These are phyloP conservation scores for Tetrahymena borealis DNA, from an alignment of 73 alveolate genomes.

Conservation along the genomic window DNA sequence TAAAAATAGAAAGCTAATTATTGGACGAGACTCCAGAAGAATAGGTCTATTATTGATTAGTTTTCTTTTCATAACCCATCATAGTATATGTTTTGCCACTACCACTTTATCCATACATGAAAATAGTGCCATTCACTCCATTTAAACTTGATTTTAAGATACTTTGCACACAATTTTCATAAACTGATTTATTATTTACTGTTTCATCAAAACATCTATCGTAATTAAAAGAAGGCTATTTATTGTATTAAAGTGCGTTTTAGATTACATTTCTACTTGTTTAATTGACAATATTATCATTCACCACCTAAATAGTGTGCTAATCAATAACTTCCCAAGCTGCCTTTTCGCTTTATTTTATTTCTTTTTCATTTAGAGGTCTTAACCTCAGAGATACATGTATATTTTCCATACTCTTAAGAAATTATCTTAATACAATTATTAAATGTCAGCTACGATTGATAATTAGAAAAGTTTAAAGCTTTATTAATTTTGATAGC, in stretches of 20 bases:
- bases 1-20: neutral
- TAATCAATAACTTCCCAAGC: conserved; percentile 22
- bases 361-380: conserved; percentile 20
- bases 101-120: conserved; percentile 50
- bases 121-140: conserved; percentile 46
- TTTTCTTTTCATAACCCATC: conserved; percentile 24
- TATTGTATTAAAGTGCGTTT: neutral
- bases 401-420: conserved; percentile 39
- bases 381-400: conserved; percentile 48
- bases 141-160: conserved; percentile 26
- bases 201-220: conserved; percentile 23
- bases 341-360: conserved; percentile 7
- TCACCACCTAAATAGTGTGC: conserved; percentile 1
- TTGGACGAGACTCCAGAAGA: neutral
- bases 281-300: neutral
- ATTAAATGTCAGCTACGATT: too few relatives aligned
- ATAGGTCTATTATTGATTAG: neutral
- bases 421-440: too few relatives aligned
- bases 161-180: conserved; percentile 3
- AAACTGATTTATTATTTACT: conserved; percentile 8
- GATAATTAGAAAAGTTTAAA: too few relatives aligned
- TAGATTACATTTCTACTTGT: neutral
- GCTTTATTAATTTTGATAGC: too few relatives aligned
- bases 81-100: conserved; percentile 57
- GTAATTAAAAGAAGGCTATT: conserved; percentile 9